Conservation (phyloP, 1,284 basidiomycete species). For the Cystobasidium sp. region DNA sequence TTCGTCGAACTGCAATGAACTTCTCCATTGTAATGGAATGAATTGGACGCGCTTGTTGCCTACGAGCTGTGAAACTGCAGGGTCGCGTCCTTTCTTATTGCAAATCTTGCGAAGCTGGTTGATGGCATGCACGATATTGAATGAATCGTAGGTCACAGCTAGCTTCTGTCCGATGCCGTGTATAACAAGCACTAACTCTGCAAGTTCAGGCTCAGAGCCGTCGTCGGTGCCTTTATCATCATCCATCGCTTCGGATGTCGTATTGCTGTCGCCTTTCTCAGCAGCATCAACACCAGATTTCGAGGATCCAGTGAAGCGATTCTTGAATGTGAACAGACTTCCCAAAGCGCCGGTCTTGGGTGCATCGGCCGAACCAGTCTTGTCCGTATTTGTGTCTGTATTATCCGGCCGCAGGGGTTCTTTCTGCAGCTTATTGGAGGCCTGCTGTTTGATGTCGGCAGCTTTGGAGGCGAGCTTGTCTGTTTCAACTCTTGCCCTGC, state of each 20-base stretch:
- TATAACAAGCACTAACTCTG: conserved; percentile 53
- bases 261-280: conserved; percentile 41
- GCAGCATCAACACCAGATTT: conserved; percentile 9
- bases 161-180: conserved; percentile 55
- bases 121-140: conserved; percentile 53
- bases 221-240: conserved; percentile 44
- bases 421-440: conserved; percentile 14
- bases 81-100: conserved; percentile 46
- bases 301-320: conserved; percentile 20
- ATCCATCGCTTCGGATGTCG: conserved; percentile 48
- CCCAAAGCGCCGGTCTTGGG: conserved; percentile 3
- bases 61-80: conserved; percentile 48
- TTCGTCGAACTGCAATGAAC: conserved; percentile 51
- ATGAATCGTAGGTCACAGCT: conserved; percentile 51
- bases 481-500: conserved; percentile 22
- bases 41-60: conserved; percentile 52
- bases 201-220: conserved; percentile 45
- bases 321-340: conserved; percentile 20
- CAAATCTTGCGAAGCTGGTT: conserved; percentile 51
- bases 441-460: conserved; percentile 30
- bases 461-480: conserved; percentile 30
- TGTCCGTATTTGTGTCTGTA: not conserved
- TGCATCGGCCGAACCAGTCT: not conserved
- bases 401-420: not conserved
- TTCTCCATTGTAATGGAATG: conserved; percentile 54